Base-by-base conservation (phyloP, 306 rosid species). In the Fragaria vesca region DNA sequence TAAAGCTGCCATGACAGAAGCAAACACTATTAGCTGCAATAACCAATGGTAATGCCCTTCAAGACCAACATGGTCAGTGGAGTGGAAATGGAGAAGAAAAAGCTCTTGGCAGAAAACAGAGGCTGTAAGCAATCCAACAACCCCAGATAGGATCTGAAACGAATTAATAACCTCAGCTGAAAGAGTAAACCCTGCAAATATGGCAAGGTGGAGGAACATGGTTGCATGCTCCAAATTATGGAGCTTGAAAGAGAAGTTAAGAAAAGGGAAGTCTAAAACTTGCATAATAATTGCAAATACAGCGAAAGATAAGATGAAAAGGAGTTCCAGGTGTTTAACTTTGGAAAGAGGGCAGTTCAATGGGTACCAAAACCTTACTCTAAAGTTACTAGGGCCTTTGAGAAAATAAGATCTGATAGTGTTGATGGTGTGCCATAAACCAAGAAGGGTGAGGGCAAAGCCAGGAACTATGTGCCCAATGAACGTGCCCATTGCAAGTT, bases 31-130 rank as follows among this genome's bases (percentile, higher is more conserved):
- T 79, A 92, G 84, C 85, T 90, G 98, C 74, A 92, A 69, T 71
- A 92, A 79, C 97, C 90, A 87, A 75, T 94, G 98, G 87, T 85
- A 94, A 81, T 94, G 97, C 75, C 98, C 97, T 89, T 94, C 98
- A 21, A 92, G 88, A 55, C 95, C 98, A 63, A 83, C 88, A 74
- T 94, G 98, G 81, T 94, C 95, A 40, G 97, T 84, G 81, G 98
- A 92, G 87, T 94, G 98, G 76, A 92, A 92, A 74, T 90, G 95
- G 24, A 92, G 97, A 38, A 94, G 87, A 82, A 94, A 90, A 58
- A 92, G 87, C 81, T 94, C 97, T 81, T 94, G 97, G 73, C 95
- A 74, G 13, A 94, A 92, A 6, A 90, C 91, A n/a, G 93, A 90
- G 61, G 93, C 87, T 43, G 76, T 88, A 60, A 92, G 89, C 63